phyloP scores from a whole-genome alignment of 495 filamentous ascomycete species.

The Cenococcum geophilum region DNA sequence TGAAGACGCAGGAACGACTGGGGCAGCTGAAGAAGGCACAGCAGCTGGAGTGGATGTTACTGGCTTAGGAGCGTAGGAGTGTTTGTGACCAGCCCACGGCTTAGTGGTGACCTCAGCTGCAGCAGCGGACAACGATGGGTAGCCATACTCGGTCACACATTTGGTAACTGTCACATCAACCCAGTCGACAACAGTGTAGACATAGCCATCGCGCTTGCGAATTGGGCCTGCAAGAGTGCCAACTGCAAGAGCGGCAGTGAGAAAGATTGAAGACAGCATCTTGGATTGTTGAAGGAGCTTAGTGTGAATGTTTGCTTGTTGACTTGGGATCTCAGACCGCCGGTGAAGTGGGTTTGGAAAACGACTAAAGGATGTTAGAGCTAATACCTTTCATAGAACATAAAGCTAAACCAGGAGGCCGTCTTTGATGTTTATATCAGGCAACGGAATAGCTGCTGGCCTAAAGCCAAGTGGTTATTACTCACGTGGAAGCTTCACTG shows the following conservation, averaged over 20 bases:
- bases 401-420: background rate
- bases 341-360: constrained; percentile 13
- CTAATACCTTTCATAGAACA: background rate
- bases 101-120: constrained; percentile 20
- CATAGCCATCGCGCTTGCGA: constrained; percentile 42
- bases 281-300: constrained; percentile 33
- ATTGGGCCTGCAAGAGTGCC: constrained; percentile 56
- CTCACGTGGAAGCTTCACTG: constrained; percentile 13
- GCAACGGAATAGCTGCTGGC: background rate
- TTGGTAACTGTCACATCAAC: constrained; percentile 2
- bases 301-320: constrained; percentile 8
- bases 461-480: background rate
- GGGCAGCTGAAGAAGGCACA: constrained; percentile 7
- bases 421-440: background rate
- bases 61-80: background rate
- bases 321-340: constrained; percentile 31
- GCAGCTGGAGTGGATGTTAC: background rate
- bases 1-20: background rate
- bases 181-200: constrained; percentile 1
- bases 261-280: constrained; percentile 64
- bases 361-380: constrained; percentile 3
- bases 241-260: constrained; percentile 57
- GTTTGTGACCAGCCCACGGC: background rate
- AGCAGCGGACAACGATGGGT: constrained; percentile 22
- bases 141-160: background rate